These are phyloP conservation scores for Pseudogymnoascus sp. DNA, from an alignment of 2,329 filamentous ascomycete species.

Conservation along the genomic window DNA sequence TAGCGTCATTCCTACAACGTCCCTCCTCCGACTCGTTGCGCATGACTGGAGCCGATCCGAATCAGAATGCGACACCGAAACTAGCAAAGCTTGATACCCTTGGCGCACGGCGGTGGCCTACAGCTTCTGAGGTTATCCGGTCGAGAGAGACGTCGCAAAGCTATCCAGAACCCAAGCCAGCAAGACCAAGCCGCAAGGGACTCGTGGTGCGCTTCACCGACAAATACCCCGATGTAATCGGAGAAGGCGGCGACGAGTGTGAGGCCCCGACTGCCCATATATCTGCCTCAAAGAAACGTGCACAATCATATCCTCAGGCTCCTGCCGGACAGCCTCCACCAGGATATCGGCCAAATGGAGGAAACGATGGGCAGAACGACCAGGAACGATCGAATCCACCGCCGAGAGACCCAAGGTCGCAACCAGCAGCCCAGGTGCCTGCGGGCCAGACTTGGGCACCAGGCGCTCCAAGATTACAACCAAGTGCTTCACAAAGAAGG, in stretches of 20 bases:
- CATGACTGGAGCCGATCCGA: slow-evolving; percentile 42
- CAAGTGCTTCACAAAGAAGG: neutral
- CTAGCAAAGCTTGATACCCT: slow-evolving; percentile 37
- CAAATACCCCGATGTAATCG: slow-evolving; percentile 70
- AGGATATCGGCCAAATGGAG: neutral
- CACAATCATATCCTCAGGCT: slow-evolving; percentile 20
- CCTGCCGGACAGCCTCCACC: neutral
- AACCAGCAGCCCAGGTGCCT: neutral
- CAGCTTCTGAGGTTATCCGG: slow-evolving; percentile 33
- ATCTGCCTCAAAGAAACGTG: slow-evolving; percentile 44
- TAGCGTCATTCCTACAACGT: slow-evolving; percentile 52
- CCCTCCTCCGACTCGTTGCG: slow-evolving; percentile 44
- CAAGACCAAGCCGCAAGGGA: slow-evolving; percentile 49
- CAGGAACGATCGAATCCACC: neutral
- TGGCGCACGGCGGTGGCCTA: slow-evolving; percentile 42
- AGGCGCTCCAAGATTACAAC: neutral
- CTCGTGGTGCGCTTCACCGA: slow-evolving; percentile 68
- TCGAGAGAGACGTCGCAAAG: slow-evolving; percentile 11
- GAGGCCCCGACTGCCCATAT: slow-evolving; percentile 65
- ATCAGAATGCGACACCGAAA: slow-evolving; percentile 16
- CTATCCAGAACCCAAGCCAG: slow-evolving; percentile 25
- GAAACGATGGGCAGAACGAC: neutral
- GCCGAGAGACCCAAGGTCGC: neutral
- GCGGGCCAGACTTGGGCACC: neutral
- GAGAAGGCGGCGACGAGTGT: slow-evolving; percentile 83